Conservation (phyloP, 352 stramenopile genomes). For the Phytophthora cryptogea region DNA sequence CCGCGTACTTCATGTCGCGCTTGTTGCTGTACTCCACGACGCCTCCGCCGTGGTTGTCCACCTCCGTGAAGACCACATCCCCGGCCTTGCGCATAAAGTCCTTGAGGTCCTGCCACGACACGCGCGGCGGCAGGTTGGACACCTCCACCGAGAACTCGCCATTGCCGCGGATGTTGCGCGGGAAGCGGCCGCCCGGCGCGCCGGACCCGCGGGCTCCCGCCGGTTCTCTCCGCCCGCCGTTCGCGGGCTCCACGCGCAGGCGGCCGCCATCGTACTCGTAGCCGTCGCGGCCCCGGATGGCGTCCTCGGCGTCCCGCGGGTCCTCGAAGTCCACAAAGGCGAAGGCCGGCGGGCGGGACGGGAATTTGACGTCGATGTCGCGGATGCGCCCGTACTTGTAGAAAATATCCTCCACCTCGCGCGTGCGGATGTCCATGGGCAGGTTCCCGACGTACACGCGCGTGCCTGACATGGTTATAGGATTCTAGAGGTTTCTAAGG, state of each 20-base stretch:
- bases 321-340: constrained; percentile 82
- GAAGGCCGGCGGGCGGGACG: constrained; percentile 59
- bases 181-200: constrained; percentile 32
- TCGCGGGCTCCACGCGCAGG: constrained; percentile 61
- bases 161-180: constrained; percentile 54
- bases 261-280: constrained; percentile 67
- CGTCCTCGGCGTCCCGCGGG: constrained; percentile 66
- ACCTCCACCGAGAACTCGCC: constrained; percentile 64
- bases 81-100: constrained; percentile 67
- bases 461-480: constrained; percentile 36
- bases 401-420: constrained; percentile 78
- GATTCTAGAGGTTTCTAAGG: background rate
- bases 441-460: constrained; percentile 78
- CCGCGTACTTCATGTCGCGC: constrained; percentile 70
- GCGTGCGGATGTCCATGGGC: constrained; percentile 72
- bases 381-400: constrained; percentile 71
- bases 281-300: constrained; percentile 51
- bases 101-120: constrained; percentile 76
- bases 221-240: constrained; percentile 36
- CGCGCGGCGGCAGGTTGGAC: constrained; percentile 53
- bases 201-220: constrained; percentile 1
- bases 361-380: constrained; percentile 75
- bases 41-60: constrained; percentile 68
- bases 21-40: constrained; percentile 73
- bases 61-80: constrained; percentile 72